These are phyloP conservation scores for Picochlorum sp. DNA, from an alignment of 139 green algal species.

Conservation along the genomic window DNA sequence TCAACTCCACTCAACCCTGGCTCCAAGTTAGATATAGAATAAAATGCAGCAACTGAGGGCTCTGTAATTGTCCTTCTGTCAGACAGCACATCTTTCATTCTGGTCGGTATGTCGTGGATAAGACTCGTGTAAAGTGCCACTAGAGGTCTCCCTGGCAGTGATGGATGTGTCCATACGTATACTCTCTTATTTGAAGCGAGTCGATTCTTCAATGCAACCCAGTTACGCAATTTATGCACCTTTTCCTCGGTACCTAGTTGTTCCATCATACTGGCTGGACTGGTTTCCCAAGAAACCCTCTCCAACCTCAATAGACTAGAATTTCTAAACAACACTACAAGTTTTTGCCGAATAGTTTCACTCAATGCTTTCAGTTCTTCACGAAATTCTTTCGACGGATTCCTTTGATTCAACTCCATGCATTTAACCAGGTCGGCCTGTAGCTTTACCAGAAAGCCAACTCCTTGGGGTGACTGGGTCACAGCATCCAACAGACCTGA, in stretches of 20 bases:
- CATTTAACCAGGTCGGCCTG: no score
- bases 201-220: neutral
- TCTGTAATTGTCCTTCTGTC: no score
- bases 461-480: no score
- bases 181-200: neutral
- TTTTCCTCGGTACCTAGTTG: conserved; percentile 22
- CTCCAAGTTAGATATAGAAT: conserved; percentile 63
- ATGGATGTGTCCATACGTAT: neutral
- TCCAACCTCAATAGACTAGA: conserved; percentile 56
- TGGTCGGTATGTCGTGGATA: neutral
- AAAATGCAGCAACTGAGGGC: conserved; percentile 63
- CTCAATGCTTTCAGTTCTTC: conserved; percentile 1
- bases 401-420: no score
- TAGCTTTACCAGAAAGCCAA: no score
- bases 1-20: conserved; percentile 60
- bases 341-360: conserved; percentile 17
- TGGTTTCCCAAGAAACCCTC: conserved; percentile 52
- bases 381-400: no score
- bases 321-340: conserved; percentile 59
- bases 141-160: conserved; percentile 37
- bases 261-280: conserved; percentile 45
- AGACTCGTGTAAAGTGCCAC: conserved; percentile 66
- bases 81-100: no score
- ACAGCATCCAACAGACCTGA: no score
- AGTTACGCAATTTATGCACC: neutral